These are phyloP conservation scores for Epichloe sylvatica DNA, from an alignment of 2,329 filamentous ascomycete genomes.

Conservation along the genomic window DNA sequence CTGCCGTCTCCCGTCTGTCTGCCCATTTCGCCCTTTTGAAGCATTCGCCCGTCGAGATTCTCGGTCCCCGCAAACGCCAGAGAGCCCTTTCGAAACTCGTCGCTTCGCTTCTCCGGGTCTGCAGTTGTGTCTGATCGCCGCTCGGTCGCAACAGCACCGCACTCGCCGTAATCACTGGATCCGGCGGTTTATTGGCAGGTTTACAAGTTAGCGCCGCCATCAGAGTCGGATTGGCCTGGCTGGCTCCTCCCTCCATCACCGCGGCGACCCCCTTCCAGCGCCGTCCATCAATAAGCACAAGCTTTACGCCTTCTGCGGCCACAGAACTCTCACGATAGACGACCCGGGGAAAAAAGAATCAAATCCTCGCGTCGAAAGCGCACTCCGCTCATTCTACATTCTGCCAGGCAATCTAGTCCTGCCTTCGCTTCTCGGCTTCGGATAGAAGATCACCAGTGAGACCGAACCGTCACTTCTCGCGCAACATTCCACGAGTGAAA, in stretches of 20 bases:
- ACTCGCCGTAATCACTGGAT: background rate
- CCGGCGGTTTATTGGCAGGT: background rate
- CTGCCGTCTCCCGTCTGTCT: background rate
- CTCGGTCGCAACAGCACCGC: background rate
- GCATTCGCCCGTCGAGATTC: background rate
- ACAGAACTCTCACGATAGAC: background rate
- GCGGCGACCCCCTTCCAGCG: constrained; percentile 1
- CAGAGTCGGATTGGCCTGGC: background rate
- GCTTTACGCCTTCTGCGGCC: background rate
- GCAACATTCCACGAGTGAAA: background rate
- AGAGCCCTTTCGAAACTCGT: background rate
- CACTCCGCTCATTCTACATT: too few relatives aligned
- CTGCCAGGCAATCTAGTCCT: background rate
- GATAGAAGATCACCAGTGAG: background rate
- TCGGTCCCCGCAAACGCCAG: background rate
- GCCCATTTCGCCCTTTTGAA: background rate
- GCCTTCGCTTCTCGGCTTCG: background rate
- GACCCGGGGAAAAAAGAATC: background rate
- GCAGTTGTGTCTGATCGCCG: background rate
- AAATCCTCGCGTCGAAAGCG: too few relatives aligned
- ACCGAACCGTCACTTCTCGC: background rate
- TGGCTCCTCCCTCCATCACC: constrained; percentile 1
- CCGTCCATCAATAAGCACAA: background rate
- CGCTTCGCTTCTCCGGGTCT: background rate
- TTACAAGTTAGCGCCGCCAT: too few relatives aligned